Evolutionary conservation across 2,329 filamentous ascomycete genomes (phyloP), one percentile per base, ranked within the genome.

Genomic region (Cyphellophora attinorum): DNA sequence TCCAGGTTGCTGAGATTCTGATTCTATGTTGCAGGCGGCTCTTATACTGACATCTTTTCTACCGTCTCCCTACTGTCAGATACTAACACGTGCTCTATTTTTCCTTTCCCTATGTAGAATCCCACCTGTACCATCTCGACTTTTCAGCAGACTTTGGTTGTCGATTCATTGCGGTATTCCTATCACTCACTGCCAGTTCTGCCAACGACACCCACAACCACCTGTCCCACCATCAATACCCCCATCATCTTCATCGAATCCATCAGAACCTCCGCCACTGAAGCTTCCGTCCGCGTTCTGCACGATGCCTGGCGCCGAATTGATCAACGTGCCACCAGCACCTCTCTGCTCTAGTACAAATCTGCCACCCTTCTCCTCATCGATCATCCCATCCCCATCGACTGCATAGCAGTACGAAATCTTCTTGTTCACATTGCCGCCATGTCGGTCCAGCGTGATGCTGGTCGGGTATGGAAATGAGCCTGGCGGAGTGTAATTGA

Each of bases 391-490:
- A 11, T 62, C 53, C 14, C 57, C 55, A 43, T 74, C 64, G 40
- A 79, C 52, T 2, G 60, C 62, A 47, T 77, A 78, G 58, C 74
- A 79, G 48, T 76, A 79, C 0, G 75, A 58, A 40, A 71, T 65
- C 53, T 78, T 79, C 41, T 66, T 55, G 16, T 56, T 56, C 1
- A 62, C 54, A 6, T 62, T 54, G 1, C 75, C 74, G 8, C 74
- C 74, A 45, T 79, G 73, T 2, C 76, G 62, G 47, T 79, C 76
- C 2, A 78, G 39, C 0, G 68, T 71, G 27, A 80, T 61, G 0
- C 69, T 76, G 2, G 77, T 62, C 0, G 73, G 70, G 46, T 77
- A 78, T 0, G 75, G 74, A 41, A 79, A 76, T 1, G 69, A 70
- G 2, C 73, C 71, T 1, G 72, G 70, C 2, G 64, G 61, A 11